Evolutionary conservation across 352 stramenopile species (phyloP), one percentile per base, ranked within the genome.

Genomic region (Phytophthora ramorum): DNA sequence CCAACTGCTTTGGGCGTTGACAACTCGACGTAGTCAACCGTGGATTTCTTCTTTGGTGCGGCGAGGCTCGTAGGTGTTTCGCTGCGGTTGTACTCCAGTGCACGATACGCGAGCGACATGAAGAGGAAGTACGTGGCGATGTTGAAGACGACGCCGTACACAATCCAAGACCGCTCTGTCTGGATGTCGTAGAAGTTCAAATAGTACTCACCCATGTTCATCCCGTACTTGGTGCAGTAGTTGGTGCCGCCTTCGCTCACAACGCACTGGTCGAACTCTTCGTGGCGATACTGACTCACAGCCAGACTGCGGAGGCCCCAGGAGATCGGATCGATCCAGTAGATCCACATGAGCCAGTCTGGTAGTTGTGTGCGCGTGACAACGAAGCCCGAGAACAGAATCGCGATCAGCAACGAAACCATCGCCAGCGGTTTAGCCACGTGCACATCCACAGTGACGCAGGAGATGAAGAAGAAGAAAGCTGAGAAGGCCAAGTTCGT

Each of bases 271-370:
- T 79, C 48, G 40, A 78, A 76, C n/a, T 55, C 24, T 3, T 53
- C 49, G 40, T 78, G 64, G 22, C 61, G 60, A 54, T 78, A 81
- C 52, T 81, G 65, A 22, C 48, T 75, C 30, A 81, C 57, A 10
- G 69, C 69, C 10, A 85, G 37, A 40, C 56, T 67, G 20, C 78
- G 76, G 19, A 80, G 61, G 10, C 58, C 52, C 80, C 80, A 89
- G 4, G 67, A 49, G 22, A 88, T 74, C 1, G 81, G 81, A 38
- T 87, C 73, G 12, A 89, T 44, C 66, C 71, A 88, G 61, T 86
- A 89, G 16, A 87, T 38, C 81, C 81, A 90, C 13, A 80, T 71
- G 44, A 75, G 81, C 45, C 66, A 78, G 49, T 61, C 59, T 0
- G 78, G 80, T 2, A 89, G 75, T 17, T 78, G 44, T 7, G 58